Evolutionary conservation across 108 stramenopile species (phyloP).

Genomic region (Cyclotella atomus): DNA sequence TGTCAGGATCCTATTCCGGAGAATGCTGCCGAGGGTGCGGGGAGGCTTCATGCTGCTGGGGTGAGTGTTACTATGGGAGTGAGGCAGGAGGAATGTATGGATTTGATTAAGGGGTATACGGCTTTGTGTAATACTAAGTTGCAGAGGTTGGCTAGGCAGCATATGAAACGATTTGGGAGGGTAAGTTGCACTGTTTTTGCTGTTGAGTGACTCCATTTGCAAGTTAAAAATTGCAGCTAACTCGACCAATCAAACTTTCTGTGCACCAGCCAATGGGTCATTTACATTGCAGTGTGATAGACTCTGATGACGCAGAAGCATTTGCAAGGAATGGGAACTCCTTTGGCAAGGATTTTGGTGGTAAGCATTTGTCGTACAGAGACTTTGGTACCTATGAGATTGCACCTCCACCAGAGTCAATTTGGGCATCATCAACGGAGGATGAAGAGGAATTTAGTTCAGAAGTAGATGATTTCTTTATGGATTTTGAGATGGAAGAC

Average conservation of each 20-base stretch:
- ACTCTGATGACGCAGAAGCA: conserved; percentile 79
- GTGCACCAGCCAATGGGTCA: conserved; percentile 69
- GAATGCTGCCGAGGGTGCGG: conserved; percentile 64
- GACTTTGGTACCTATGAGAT: conserved; percentile 86
- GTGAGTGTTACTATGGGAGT: conserved; percentile 72
- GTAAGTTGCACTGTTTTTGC: background rate
- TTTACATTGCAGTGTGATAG: conserved; percentile 87
- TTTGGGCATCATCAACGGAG: conserved; percentile 57
- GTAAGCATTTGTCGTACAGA: conserved; percentile 67
- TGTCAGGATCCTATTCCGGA: conserved; percentile 73
- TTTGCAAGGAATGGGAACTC: conserved; percentile 85
- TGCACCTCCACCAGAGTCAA: conserved; percentile 80
- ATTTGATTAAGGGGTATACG: conserved; percentile 63
- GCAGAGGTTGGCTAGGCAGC: conserved; percentile 71
- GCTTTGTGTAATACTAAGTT: conserved; percentile 61
- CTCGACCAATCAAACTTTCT: too few relatives aligned
- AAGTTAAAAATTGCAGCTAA: too few relatives aligned
- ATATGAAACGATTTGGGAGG: conserved; percentile 53
- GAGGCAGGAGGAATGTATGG: conserved; percentile 53
- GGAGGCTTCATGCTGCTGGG: conserved; percentile 64
- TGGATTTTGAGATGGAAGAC: conserved; percentile 69
- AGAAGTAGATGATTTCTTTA: conserved; percentile 52
- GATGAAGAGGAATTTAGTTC: conserved; percentile 35
- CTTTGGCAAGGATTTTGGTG: conserved; percentile 83
- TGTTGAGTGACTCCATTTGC: background rate